Evolutionary conservation across 1,139 yeast species (phyloP), one percentile per base, ranked within the genome.

Genomic region (Suhomyces bribrorum): DNA sequence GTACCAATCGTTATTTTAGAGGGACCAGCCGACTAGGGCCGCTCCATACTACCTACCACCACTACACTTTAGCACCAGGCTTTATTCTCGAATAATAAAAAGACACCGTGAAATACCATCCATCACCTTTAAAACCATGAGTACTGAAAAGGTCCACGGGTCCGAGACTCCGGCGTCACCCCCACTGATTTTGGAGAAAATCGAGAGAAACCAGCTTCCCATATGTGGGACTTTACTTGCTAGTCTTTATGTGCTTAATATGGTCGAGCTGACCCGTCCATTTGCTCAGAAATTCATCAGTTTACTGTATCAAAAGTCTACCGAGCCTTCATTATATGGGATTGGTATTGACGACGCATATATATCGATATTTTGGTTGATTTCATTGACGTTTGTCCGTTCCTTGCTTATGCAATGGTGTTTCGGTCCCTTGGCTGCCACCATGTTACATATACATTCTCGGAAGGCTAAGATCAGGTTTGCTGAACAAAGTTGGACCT

Each of bases 401-500:
- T 75, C 86, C 3, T 60, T 74, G 20, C 53, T 79, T 31, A 83
- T 86, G 81, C 73, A 75, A 40, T 77, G 69, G 52, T 49, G 77
- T 8, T 73, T 84, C 41, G 69, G 66, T 35, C 90, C 90, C 13
- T 53, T 81, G 43, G 89, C 88, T 2, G 47, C 55, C 12, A 41
- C 55, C n/a, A 45, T 55, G 29, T 63, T 69, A 40, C 67, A 76
- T 13, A 79, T 86, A 41, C 61, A 61, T 30, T 66, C 75, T 2
- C 57, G 56, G 12, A 81, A 78, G 53, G 77, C 82, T 2, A 66
- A 70, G 31, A 76, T 76, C 37, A 73, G 96, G 45, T 88, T 86
- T 54, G 84, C 88, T 38, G 97, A 89, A 62, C 96, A 88, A 65
- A 81, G 89, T 41, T 89, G 96, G 96, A 69, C 79, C 26, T 61